A percentile compares a stretch with the other conserved stretches of the same genome.
phyloP scores from a whole-genome alignment of 1,139 yeast species.

The Eremothecium sinecaudum region DNA sequence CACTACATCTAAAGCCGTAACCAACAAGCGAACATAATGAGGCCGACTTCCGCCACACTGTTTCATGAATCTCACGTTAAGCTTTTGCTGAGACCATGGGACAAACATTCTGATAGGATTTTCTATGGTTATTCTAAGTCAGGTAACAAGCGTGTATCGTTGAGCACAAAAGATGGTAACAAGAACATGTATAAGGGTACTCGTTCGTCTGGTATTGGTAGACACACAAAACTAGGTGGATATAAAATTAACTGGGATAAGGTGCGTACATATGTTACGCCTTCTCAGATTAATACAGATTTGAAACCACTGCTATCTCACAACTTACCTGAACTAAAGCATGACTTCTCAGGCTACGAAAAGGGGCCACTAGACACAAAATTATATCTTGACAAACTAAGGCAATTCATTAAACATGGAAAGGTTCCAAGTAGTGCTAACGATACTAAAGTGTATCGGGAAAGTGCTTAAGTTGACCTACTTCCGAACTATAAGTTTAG shows the following conservation, averaged over 20 bases:
- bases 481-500: too few species aligned
- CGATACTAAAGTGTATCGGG: conserved; percentile 24
- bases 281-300: conserved; percentile 40
- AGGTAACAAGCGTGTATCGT: conserved; percentile 77
- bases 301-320: conserved; percentile 70
- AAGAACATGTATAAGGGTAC: conserved; percentile 94
- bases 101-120: conserved; percentile 70
- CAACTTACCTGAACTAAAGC: conserved; percentile 60
- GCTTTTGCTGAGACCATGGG: conserved; percentile 78
- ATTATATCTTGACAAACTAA: conserved; percentile 61
- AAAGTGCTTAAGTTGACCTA: conserved; percentile 21
- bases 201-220: conserved; percentile 87
- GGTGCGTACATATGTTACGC: conserved; percentile 87
- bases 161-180: conserved; percentile 91
- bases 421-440: conserved; percentile 22
- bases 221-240: conserved; percentile 60
- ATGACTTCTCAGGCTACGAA: conserved; percentile 57
- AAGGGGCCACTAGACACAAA: conserved; percentile 70
- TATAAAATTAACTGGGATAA: conserved; percentile 74
- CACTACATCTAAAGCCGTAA: too few species aligned
- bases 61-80: conserved; percentile 47
- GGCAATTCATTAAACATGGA: conserved; percentile 71
- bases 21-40: conserved; percentile 35
- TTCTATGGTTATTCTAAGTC: conserved; percentile 71
- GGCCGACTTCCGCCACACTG: conserved; percentile 40